These are phyloP conservation scores for Tetraselmis striata DNA, from an alignment of 139 green algal genomes.

Conservation along the genomic window DNA sequence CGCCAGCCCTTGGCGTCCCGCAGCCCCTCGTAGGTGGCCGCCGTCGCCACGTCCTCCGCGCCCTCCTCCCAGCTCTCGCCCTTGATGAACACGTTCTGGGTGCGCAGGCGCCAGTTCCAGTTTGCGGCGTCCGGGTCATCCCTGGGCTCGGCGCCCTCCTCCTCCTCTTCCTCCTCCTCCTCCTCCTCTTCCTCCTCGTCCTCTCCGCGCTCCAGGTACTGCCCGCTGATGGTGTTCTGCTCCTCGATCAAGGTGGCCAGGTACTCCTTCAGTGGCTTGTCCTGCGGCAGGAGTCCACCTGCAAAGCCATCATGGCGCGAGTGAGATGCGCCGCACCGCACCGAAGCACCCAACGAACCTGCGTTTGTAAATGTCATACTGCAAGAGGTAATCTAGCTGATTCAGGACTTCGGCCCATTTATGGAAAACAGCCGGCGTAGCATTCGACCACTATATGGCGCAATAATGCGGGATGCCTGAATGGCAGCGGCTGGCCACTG, in stretches of 20 bases:
- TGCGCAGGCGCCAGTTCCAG: background rate
- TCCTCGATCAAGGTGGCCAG: background rate
- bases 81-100: background rate
- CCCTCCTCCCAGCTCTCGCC: background rate
- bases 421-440: too few relatives aligned
- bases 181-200: background rate
- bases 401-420: too few relatives aligned
- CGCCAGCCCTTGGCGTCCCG: background rate
- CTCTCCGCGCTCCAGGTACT: background rate
- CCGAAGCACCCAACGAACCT: too few relatives aligned
- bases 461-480: too few relatives aligned
- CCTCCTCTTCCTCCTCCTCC: background rate
- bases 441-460: too few relatives aligned
- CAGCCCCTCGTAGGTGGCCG: background rate
- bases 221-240: background rate
- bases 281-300: background rate
- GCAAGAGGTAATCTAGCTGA: too few relatives aligned
- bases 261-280: background rate
- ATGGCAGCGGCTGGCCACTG: too few relatives aligned
- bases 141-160: background rate
- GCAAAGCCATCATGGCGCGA: too few relatives aligned
- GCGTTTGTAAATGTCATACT: too few relatives aligned
- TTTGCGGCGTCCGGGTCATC: background rate
- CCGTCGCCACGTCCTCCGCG: background rate
- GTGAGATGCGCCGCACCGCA: too few relatives aligned